Evolutionary conservation across 169 alveolate genomes (phyloP).

Genomic region (Ichthyophthirius multifiliis): DNA sequence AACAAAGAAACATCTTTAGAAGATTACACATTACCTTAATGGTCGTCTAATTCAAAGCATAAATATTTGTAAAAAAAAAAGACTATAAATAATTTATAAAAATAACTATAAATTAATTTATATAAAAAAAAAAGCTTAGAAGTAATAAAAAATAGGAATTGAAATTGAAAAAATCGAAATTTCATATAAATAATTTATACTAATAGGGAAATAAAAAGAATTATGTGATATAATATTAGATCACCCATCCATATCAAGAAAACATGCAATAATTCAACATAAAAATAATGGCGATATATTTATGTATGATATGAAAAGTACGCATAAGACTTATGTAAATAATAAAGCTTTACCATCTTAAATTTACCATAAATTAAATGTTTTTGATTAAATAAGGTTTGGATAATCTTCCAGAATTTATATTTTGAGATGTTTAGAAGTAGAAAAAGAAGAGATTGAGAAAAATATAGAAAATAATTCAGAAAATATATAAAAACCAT

Average conservation of each 20-base stretch:
- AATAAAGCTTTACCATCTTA: slow-evolving; percentile 34
- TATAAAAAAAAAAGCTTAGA: slow-evolving; percentile 28
- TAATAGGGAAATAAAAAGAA: slow-evolving; percentile 42
- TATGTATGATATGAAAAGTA: slow-evolving; percentile 55
- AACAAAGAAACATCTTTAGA: too few relatives aligned
- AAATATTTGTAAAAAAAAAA: too few relatives aligned
- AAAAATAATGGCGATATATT: slow-evolving; percentile 56
- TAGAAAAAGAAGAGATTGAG: slow-evolving; percentile 14
- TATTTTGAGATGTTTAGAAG: slow-evolving; percentile 40
- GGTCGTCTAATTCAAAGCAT: too few relatives aligned
- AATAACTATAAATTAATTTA: too few relatives aligned
- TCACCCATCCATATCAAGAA: slow-evolving; percentile 58
- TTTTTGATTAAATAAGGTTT: slow-evolving; percentile 43
- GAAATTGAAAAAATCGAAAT: slow-evolving; percentile 21
- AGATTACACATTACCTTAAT: too few relatives aligned
- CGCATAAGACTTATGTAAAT: slow-evolving; percentile 62
- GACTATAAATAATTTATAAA: too few relatives aligned
- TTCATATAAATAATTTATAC: slow-evolving; percentile 32
- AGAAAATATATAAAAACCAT: slow-evolving; percentile 12
- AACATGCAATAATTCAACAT: slow-evolving; percentile 54
- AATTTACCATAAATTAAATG: slow-evolving; percentile 44
- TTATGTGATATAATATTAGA: slow-evolving; percentile 48
- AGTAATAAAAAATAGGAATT: slow-evolving; percentile 53
- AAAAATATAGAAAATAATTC: slow-evolving; percentile 24
- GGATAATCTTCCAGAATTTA: slow-evolving; percentile 51